Base-by-base conservation (phyloP, 176 grass and related monocot species). In the Poa pratensis region DNA sequence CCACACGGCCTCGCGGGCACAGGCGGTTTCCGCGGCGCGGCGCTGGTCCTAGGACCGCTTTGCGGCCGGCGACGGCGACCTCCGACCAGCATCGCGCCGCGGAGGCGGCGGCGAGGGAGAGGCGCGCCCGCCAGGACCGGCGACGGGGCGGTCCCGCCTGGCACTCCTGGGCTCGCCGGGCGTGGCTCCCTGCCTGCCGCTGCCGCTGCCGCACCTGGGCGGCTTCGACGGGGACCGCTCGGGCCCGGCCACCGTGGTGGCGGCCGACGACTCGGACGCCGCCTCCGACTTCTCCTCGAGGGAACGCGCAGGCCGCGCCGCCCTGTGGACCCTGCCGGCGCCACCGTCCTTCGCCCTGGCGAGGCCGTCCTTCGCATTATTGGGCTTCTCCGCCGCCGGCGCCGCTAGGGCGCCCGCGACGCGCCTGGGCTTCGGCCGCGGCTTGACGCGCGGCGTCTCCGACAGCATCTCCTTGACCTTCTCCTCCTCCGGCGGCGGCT, bases 391-490 rank as follows among this genome's bases (percentile, higher is more conserved):
- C 65, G 11, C 88, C 69, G 88, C n/a, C 70, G 81, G 39, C 64
- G 82, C 66, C 65, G 76, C 66, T 57, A 81, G 22, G 14, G 85
- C 54, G 35, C 84, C 85, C 3, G 73, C 80, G 28, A 89, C 81
- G 0, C 80, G 74, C 43, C 32, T 48, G 15, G 80, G 75, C 69
- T 64, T 86, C 10, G 86, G 69, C 14, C 86, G 48, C 9, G 88
- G 67, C 80, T 78, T 90, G 55, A 77, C 26, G 26, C 87, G 84
- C 35, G 83, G 84, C 0, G 95, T 98, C 86, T 98, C 95, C 3
- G 95, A 98, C 23, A 95, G 89, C 63, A 98, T 93, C 87, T 98
- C 95, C 87, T 98, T 98, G 2, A 98, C 95, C 45, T 79, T 98
- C 83, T 98, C 95, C 87, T 98, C 95, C 83, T 85, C 89, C 20